A percentile compares a stretch with the other conserved stretches of the same genome.
Conservation (phyloP, 805 yeast species). For the Hagleromyces aurorensis region DNA sequence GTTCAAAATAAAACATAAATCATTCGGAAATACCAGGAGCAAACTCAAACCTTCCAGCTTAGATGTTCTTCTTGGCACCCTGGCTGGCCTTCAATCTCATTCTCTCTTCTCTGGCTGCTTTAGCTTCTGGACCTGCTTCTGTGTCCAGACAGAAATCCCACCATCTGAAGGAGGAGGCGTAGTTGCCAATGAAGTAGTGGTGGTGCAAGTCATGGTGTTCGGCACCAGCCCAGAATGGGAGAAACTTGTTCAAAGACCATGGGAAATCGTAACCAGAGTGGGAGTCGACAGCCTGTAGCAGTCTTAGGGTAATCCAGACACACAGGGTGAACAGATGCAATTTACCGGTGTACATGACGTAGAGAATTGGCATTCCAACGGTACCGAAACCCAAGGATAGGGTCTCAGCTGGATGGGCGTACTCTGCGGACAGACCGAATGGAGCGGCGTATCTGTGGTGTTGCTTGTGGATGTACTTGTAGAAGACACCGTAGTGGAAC, state of each 20-base stretch:
- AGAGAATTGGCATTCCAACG: conserved; percentile 86
- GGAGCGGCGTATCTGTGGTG: conserved; percentile 98
- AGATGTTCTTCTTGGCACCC: conserved; percentile 32
- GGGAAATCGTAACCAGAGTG: conserved; percentile 99
- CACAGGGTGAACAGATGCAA: conserved; percentile 87
- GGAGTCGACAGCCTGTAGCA: conserved; percentile 94
- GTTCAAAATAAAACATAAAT: no score
- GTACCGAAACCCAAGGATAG: conserved; percentile 90
- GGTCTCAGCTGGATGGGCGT: conserved; percentile 94
- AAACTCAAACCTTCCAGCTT: no score
- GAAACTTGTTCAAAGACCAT: conserved; percentile 83
- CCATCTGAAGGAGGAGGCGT: conserved; percentile 92
- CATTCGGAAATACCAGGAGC: no score
- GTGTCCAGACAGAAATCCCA: conserved; percentile 87
- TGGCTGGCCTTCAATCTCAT: conserved; percentile 50
- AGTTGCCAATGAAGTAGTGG: conserved; percentile 91
- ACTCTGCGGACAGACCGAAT: conserved; percentile 93
- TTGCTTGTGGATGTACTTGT: conserved; percentile 91
- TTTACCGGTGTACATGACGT: conserved; percentile 66
- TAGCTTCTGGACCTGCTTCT: conserved; percentile 83
- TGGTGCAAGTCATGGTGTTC: conserved; percentile 98
- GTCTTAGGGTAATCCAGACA: conserved; percentile 78
- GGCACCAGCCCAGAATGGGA: conserved; percentile 98
- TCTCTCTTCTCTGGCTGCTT: conserved; percentile 60
- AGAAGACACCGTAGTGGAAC: conserved; percentile 81